phyloP scores from a whole-genome alignment of 306 rosid species.

The Lathyrus sativus region DNA sequence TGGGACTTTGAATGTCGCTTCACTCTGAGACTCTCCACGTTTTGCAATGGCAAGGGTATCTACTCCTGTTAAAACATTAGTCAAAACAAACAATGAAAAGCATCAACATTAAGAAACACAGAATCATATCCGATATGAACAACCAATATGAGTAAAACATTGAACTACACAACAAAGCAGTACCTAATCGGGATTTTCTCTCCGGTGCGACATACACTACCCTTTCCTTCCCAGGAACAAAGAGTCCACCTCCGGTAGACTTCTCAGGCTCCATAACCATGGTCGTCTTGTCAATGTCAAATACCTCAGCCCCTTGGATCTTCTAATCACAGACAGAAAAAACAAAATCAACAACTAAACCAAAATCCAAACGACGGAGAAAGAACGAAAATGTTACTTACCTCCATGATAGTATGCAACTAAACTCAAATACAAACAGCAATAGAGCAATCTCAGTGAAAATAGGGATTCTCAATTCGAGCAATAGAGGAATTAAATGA shows the following conservation, averaged over 20 bases:
- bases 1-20: conserved; percentile 74
- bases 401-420: conserved; percentile 38
- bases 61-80: conserved; percentile 59
- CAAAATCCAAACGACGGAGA: background rate
- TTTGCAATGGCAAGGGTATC: conserved; percentile 82
- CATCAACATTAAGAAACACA: conserved; percentile 12
- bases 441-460: background rate
- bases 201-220: conserved; percentile 66
- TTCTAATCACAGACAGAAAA: conserved; percentile 48
- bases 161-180: conserved; percentile 11
- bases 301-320: conserved; percentile 40
- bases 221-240: conserved; percentile 79
- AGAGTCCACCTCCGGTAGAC: conserved; percentile 57
- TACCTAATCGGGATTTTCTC: conserved; percentile 78
- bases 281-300: conserved; percentile 64
- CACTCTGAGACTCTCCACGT: conserved; percentile 60
- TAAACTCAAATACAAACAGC: background rate
- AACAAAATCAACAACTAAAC: background rate
- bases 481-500: too few species aligned
- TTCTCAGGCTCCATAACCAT: conserved; percentile 68
- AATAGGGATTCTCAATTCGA: background rate
- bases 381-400: conserved; percentile 19
- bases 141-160: conserved; percentile 15
- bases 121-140: background rate
- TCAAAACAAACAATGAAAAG: conserved; percentile 5